Conservation (phyloP, 495 filamentous ascomycete species). For the Amphirosellinia nigrospora region DNA sequence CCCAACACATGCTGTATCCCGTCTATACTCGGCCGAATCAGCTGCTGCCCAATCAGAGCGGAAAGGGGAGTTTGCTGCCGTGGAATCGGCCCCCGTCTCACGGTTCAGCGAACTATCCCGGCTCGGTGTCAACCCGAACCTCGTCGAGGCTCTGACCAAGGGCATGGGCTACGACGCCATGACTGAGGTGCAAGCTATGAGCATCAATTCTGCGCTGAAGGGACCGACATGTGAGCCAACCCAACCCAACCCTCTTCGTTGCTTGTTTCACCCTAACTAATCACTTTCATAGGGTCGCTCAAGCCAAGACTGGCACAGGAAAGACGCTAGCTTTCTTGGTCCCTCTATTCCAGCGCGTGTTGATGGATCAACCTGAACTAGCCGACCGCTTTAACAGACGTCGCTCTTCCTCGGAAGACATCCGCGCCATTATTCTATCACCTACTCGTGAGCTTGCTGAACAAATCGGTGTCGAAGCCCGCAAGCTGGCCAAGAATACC, state of each 20-base stretch:
- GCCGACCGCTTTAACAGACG: slow-evolving; percentile 35
- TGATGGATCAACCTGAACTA: slow-evolving; percentile 62
- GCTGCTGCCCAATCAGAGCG: slow-evolving; percentile 27
- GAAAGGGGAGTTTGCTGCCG: slow-evolving; percentile 23
- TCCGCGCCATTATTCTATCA: slow-evolving; percentile 88
- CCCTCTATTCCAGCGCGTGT: slow-evolving; percentile 74
- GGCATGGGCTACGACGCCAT: slow-evolving; percentile 81
- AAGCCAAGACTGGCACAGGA: slow-evolving; percentile 87
- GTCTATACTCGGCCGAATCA: slow-evolving; percentile 49
- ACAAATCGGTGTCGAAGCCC: slow-evolving; percentile 87
- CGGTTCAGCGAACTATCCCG: slow-evolving; percentile 72
- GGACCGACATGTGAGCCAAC: slow-evolving; percentile 79
- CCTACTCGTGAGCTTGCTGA: slow-evolving; percentile 95
- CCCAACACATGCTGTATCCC: slow-evolving; percentile 33
- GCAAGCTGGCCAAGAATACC: slow-evolving; percentile 68
- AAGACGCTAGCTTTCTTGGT: slow-evolving; percentile 87
- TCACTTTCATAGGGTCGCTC: slow-evolving; percentile 68
- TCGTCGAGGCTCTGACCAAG: slow-evolving; percentile 72
- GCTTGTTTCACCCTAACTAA: slow-evolving; percentile 26
- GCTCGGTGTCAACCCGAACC: slow-evolving; percentile 63
- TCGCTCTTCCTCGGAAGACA: slow-evolving; percentile 63
- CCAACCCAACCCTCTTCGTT: not conserved
- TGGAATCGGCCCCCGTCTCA: slow-evolving; percentile 52
- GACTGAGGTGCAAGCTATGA: slow-evolving; percentile 90
- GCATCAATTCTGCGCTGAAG: slow-evolving; percentile 76